Base-by-base conservation (phyloP, 139 green algal genomes). In the Micromonas commoda region DNA sequence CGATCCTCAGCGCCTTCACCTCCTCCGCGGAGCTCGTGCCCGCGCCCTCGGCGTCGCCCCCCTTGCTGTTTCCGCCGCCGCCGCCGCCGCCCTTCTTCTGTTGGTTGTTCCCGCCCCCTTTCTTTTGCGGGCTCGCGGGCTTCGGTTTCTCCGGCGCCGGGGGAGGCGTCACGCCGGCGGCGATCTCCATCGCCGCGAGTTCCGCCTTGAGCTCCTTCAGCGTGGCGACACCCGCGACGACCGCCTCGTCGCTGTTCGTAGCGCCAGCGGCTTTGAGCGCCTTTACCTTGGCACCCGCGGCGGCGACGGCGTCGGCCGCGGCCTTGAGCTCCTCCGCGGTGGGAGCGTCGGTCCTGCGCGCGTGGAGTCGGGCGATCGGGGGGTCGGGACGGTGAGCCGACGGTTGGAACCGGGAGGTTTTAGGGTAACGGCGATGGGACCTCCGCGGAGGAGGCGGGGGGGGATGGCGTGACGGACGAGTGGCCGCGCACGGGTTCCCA, bases 1-100 rank as follows among this genome's bases (percentile, higher is more conserved):
- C 68, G 0, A 92, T 81, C 9, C 89, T 82, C 72, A 96, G 64
- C 20, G 80, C 85, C 2, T 84, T 78, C 54, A 96, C 88, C 52
- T 94, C 91, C 57, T 90, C 89, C 29, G 54, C 31, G 1, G 73
- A 79, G 13, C 23, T 61, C 20, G 20, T n/a, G 2, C 20, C 52
- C 54, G 28, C 45, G 45, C 13, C 70, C 5, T 31, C 35, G 28
- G n/a, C 65, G 28, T 68, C 20, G 13, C n/a, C n/a, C 20, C n/a
- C 16, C 24, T 71, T 71, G 20, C n/a, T 45, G 20, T 52, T 73
- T 73, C 33, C 33, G 23, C 71, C 71, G 2, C 29, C 29, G 13
- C 28, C 68, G 32, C 68, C 68, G 64, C 61, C 61, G 16, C 20
- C 20, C n/a, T 71, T 73, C 20, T 73, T 45, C 31, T 73, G 19